These are phyloP conservation scores for Phytophthora tubulina DNA, from an alignment of 352 stramenopile species.

Conservation along the genomic window DNA sequence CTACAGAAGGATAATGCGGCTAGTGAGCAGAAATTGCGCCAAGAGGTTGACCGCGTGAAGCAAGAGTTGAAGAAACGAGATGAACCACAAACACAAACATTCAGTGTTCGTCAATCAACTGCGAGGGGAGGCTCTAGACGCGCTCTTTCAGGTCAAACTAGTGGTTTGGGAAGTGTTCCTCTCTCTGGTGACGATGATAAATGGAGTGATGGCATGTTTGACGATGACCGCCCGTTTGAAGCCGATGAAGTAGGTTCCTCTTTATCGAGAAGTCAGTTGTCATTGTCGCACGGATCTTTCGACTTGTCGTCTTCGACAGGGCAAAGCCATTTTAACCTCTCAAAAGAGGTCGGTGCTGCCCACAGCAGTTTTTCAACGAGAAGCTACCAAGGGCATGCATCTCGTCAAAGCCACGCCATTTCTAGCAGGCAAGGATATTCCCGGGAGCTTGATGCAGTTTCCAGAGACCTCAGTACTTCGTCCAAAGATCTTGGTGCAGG, in stretches of 20 bases:
- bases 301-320: constrained; percentile 24
- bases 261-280: constrained; percentile 70
- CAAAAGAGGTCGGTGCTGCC: constrained; percentile 17
- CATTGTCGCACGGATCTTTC: constrained; percentile 41
- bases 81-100: constrained; percentile 17
- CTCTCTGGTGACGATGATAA: constrained; percentile 27
- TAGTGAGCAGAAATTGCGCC: constrained; percentile 53
- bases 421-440: constrained; percentile 27
- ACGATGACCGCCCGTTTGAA: constrained; percentile 43
- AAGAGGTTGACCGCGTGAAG: constrained; percentile 66
- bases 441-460: constrained; percentile 34
- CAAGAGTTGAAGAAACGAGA: constrained; percentile 56
- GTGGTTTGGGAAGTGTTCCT: constrained; percentile 33
- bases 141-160: constrained; percentile 18
- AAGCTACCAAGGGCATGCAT: not conserved
- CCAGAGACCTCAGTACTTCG: constrained; percentile 27
- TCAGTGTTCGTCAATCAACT: constrained; percentile 32
- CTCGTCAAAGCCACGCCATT: constrained; percentile 12
- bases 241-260: constrained; percentile 51
- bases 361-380: constrained; percentile 16
- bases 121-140: constrained; percentile 1
- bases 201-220: constrained; percentile 41
- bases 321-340: constrained; percentile 30
- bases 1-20: constrained; percentile 61
- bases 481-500: constrained; percentile 17